phyloP scores from a whole-genome alignment of 306 rosid genomes.

The Trifolium fragiferum region DNA sequence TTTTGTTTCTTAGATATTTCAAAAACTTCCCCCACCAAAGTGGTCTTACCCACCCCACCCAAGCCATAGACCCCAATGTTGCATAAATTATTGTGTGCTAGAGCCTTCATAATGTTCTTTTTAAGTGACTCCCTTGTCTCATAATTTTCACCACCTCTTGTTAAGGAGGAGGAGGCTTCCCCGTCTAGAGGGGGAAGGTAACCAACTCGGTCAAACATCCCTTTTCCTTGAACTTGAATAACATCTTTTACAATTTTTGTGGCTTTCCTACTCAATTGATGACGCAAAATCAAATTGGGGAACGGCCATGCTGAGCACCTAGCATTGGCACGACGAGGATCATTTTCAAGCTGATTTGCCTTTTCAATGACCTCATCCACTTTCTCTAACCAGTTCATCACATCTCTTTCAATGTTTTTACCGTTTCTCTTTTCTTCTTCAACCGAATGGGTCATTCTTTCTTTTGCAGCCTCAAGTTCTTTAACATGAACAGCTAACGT shows the following conservation, averaged over 20 bases:
- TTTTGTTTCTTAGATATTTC: neutral
- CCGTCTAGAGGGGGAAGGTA: neutral
- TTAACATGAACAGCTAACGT: neutral
- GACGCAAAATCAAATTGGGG: neutral
- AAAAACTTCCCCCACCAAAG: neutral
- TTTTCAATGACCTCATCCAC: neutral
- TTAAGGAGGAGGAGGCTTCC: neutral
- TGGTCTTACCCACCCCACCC: neutral
- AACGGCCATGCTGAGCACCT: neutral
- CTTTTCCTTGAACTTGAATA: neutral
- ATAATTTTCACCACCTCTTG: neutral
- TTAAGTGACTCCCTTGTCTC: neutral
- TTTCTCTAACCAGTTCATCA: neutral
- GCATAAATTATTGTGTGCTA: neutral
- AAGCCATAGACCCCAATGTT: constrained; percentile 9
- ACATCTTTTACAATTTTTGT: neutral
- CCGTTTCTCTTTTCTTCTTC: neutral
- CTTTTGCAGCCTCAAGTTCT: neutral
- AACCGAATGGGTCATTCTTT: neutral
- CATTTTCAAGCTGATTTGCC: neutral
- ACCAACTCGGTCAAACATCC: neutral
- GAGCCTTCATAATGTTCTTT: neutral
- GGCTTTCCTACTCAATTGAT: neutral
- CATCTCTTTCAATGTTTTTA: neutral
- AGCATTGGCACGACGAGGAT: neutral